These are phyloP conservation scores for Eucalyptus curtisii DNA, from an alignment of 345 rosid species.

Conservation along the genomic window DNA sequence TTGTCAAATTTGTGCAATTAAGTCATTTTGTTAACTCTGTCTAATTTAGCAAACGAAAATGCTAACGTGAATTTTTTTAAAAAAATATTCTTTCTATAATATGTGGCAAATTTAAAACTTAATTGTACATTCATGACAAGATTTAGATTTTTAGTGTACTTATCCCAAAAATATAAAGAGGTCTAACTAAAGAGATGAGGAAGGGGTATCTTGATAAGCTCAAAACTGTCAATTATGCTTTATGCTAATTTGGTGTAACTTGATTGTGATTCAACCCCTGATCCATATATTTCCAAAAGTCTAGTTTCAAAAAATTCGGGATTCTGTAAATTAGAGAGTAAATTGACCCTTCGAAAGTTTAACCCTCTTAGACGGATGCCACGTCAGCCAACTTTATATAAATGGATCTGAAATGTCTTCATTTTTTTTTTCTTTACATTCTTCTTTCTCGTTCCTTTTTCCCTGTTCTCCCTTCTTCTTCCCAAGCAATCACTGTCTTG, in stretches of 20 bases:
- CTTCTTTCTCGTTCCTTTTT: not conserved
- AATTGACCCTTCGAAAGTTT: not conserved
- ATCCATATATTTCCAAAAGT: not conserved
- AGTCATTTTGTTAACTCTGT: not conserved
- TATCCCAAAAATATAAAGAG: not conserved
- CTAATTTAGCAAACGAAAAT: not conserved
- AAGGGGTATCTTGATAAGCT: not conserved
- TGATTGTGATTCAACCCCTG: not conserved
- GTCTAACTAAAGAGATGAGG: not conserved
- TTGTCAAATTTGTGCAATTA: not conserved
- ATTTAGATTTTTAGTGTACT: too few species aligned
- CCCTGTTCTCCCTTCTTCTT: not conserved
- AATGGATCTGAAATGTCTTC: not conserved
- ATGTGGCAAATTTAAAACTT: too few species aligned
- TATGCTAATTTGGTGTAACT: not conserved
- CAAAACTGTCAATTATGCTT: not conserved
- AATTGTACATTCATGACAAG: too few species aligned
- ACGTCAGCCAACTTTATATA: not conserved
- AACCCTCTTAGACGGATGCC: not conserved
- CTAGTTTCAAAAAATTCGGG: rapidly evolving
- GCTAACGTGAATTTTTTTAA: rapidly evolving
- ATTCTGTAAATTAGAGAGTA: not conserved
- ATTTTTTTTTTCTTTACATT: not conserved
- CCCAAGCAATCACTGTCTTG: not conserved
- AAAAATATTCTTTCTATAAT: not conserved